phyloP scores from a whole-genome alignment of 345 rosid genomes.

The Citropsis articulata region DNA sequence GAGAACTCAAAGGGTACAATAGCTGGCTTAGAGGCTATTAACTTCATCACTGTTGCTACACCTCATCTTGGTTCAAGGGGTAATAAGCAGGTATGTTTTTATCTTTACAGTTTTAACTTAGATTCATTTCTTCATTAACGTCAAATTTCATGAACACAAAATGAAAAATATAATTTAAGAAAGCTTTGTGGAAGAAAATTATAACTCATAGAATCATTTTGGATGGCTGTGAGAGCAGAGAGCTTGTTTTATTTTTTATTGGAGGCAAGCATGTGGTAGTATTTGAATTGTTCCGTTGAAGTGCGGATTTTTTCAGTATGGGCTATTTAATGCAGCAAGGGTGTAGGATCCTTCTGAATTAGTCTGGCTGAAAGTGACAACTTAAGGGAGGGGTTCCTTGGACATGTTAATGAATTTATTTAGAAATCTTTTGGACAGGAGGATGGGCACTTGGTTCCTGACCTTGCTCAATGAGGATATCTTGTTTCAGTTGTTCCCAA shows the following conservation, averaged over 20 bases:
- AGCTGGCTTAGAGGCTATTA: slow-evolving; percentile 81
- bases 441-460: not conserved
- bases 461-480: not conserved
- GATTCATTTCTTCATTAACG: not conserved
- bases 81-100: slow-evolving; percentile 68
- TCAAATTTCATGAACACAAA: slow-evolving; percentile 11
- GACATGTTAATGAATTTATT: not conserved
- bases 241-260: not conserved
- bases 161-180: not conserved
- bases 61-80: slow-evolving; percentile 99
- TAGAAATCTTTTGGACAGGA: not conserved
- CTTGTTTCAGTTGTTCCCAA: not conserved
- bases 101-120: not conserved
- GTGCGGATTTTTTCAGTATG: not conserved
- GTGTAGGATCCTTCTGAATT: not conserved
- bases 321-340: not conserved
- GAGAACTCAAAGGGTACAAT: slow-evolving; percentile 47
- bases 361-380: not conserved
- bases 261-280: not conserved
- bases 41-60: slow-evolving; percentile 89
- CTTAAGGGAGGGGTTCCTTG: not conserved
- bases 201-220: not conserved
- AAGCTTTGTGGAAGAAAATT: not conserved
- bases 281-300: not conserved
- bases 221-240: not conserved